Percentiles rank a stretch among this genome's conserved stretches.
phyloP scores from a whole-genome alignment of 1,284 basidiomycete genomes.

The Puccinia novopanici region DNA sequence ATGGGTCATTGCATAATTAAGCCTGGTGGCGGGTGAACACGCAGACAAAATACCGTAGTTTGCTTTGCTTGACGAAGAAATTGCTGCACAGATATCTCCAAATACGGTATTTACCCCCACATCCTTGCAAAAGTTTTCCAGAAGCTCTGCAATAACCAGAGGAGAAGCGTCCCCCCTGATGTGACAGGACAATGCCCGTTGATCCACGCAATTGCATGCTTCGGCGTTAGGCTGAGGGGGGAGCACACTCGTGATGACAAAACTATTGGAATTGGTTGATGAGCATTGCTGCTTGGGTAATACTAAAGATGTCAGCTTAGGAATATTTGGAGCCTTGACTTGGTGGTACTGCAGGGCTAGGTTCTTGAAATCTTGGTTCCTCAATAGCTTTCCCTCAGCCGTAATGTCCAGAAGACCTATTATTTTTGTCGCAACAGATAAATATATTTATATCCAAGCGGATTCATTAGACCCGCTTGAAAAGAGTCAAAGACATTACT shows the following conservation, averaged over 20 bases:
- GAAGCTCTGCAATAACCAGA: neutral
- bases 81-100: neutral
- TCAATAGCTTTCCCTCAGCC: neutral
- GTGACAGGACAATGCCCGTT: constrained; percentile 9
- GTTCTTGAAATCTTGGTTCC: constrained; percentile 12
- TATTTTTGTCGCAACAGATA: neutral
- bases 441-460: neutral
- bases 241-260: constrained; percentile 14
- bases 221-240: constrained; percentile 21
- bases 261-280: constrained; percentile 14
- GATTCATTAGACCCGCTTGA: neutral
- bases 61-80: constrained; percentile 8
- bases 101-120: neutral
- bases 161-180: constrained; percentile 21
- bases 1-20: constrained; percentile 19
- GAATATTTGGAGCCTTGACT: constrained; percentile 15
- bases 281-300: constrained; percentile 1
- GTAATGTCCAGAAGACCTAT: constrained; percentile 4
- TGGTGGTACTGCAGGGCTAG: neutral
- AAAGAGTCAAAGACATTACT: neutral
- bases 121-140: constrained; percentile 2
- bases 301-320: constrained; percentile 1
- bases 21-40: constrained; percentile 11
- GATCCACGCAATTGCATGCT: constrained; percentile 27
- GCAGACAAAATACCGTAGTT: constrained; percentile 21